phyloP scores from a whole-genome alignment of 331 rosid species.

The Pyrus hybrid region DNA sequence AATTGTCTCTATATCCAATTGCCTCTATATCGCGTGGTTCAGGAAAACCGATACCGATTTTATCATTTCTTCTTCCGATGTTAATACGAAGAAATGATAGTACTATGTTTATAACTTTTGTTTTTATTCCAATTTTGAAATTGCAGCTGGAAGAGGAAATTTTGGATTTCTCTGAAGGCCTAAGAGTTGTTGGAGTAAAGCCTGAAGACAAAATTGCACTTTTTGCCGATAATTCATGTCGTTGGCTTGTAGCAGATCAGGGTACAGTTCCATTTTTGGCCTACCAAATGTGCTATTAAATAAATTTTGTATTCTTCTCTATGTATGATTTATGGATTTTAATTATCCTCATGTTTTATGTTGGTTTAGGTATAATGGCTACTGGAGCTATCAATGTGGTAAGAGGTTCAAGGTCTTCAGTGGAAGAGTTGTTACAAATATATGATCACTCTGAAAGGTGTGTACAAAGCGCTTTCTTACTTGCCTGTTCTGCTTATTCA shows the following conservation, averaged over 20 bases:
- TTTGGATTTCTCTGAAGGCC: slow-evolving; percentile 78
- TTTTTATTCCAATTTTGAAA: slow-evolving; percentile 14
- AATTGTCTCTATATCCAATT: background rate
- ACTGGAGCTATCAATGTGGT: slow-evolving; percentile 87
- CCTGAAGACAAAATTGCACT: slow-evolving; percentile 81
- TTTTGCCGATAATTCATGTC: slow-evolving; percentile 89
- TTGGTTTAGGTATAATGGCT: slow-evolving; percentile 83
- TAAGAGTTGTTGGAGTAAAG: slow-evolving; percentile 71
- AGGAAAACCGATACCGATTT: background rate
- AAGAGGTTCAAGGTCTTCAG: slow-evolving; percentile 91
- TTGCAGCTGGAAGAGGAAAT: slow-evolving; percentile 79
- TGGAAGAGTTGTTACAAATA: slow-evolving; percentile 71
- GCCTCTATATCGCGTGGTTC: background rate
- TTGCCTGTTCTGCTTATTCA: background rate
- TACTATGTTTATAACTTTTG: background rate
- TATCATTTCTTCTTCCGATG: background rate
- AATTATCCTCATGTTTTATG: slow-evolving; percentile 17
- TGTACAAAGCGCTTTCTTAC: background rate
- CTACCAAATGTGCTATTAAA: background rate
- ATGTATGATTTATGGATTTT: background rate
- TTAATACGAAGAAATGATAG: background rate
- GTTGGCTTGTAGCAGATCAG: slow-evolving; percentile 95
- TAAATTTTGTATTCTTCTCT: background rate
- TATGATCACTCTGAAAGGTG: slow-evolving; percentile 92
- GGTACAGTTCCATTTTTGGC: slow-evolving; percentile 37